Evolutionary conservation across 371 early-diverging fungal genomes (phyloP).

Genomic region (Mortierella sp.): DNA sequence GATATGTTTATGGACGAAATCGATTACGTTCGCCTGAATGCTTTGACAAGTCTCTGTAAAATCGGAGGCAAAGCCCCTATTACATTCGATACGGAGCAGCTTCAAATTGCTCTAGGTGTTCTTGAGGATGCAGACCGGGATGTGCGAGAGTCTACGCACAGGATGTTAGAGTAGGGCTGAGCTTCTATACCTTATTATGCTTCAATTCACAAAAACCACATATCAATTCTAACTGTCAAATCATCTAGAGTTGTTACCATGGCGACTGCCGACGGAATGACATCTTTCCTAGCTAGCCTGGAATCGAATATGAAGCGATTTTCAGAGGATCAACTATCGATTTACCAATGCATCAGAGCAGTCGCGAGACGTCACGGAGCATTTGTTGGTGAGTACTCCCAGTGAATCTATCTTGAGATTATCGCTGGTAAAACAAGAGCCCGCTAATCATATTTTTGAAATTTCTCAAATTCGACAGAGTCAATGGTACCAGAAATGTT

Average conservation of each 20-base stretch:
- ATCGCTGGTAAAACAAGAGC: not conserved
- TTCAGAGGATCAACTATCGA: slow-evolving; percentile 75
- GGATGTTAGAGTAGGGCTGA: slow-evolving; percentile 65
- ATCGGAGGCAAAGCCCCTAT: slow-evolving; percentile 73
- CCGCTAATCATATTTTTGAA: not conserved
- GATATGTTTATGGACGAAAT: slow-evolving; percentile 97
- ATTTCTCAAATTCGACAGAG: slow-evolving; percentile 19
- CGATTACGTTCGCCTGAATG: slow-evolving; percentile 83
- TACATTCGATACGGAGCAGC: slow-evolving; percentile 80
- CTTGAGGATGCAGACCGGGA: slow-evolving; percentile 78
- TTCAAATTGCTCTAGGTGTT: slow-evolving; percentile 79
- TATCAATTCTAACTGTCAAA: not conserved
- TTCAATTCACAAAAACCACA: not conserved
- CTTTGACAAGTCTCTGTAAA: slow-evolving; percentile 78
- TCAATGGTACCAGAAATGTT: slow-evolving; percentile 68
- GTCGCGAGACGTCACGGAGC: slow-evolving; percentile 74
- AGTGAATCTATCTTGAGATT: not conserved
- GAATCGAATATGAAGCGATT: slow-evolving; percentile 71
- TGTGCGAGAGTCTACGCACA: slow-evolving; percentile 79
- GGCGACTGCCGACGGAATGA: slow-evolving; percentile 53
- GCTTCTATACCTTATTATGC: not conserved
- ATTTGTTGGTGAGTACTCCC: slow-evolving; percentile 64
- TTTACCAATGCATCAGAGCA: slow-evolving; percentile 72
- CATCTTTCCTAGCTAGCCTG: slow-evolving; percentile 66
- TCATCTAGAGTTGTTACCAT: slow-evolving; percentile 62